Conservation (phyloP, 441 rosid species). For the Croton laevigatus region DNA sequence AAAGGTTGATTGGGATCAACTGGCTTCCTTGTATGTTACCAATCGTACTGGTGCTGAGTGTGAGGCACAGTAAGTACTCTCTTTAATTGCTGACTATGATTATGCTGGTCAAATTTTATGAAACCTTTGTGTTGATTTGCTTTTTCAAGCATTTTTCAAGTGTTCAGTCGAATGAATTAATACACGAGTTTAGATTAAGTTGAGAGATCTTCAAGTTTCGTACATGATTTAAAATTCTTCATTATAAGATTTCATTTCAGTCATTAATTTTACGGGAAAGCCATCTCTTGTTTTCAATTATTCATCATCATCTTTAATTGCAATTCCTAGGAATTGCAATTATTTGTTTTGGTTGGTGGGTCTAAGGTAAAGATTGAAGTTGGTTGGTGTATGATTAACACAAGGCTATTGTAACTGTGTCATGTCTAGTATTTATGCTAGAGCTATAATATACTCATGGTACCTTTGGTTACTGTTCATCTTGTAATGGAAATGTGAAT, state of each 20-base stretch:
- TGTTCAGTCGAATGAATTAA: background rate
- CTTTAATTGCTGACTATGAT: slow-evolving; percentile 11
- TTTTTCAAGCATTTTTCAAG: slow-evolving; percentile 3
- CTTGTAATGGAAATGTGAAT: background rate
- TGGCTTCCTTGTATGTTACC: slow-evolving; percentile 55
- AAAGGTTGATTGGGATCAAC: slow-evolving; percentile 72
- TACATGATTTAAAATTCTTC: too few species aligned
- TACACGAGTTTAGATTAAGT: background rate
- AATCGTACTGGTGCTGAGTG: slow-evolving; percentile 87
- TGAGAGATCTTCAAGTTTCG: background rate
- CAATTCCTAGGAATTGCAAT: background rate
- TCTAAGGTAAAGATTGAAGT: too few species aligned
- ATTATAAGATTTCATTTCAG: too few species aligned
- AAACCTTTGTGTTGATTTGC: background rate
- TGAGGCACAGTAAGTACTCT: slow-evolving; percentile 62
- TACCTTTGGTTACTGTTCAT: background rate
- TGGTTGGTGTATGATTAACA: too few species aligned
- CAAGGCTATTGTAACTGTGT: background rate
- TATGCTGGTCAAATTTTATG: background rate
- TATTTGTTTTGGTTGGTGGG: too few species aligned
- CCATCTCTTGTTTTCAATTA: background rate
- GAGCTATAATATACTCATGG: background rate
- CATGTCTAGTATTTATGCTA: background rate
- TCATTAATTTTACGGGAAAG: too few species aligned
- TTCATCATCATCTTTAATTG: background rate